Evolutionary conservation across 164 flowering plant genomes (phyloP), one percentile per base, ranked within the genome.

Genomic region (Liriodendron chinense): DNA sequence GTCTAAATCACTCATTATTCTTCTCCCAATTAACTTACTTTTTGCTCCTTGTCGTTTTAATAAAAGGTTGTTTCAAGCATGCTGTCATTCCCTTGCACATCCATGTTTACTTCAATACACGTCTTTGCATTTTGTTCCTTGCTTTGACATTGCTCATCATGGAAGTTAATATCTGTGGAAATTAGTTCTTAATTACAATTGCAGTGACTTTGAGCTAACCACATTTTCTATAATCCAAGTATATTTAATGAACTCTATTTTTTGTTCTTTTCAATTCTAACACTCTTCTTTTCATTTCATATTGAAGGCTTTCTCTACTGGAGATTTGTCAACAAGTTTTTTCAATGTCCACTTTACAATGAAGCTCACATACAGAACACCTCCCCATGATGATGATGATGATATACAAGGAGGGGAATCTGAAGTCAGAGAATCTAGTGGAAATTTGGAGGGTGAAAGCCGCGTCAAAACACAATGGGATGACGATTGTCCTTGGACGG

Each of bases 401-500:
- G 82, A 74, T 65, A 69, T 82, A 13, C 81, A 79, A 72, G 84
- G 70, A 74, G 73, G 68, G 82, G 88, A 86, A 76, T 68, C 83
- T 74, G 93, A 85, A 59, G 76, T 66, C 47, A 53, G 74, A n/a
- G 90, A 83, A 68, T 76, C 86, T 77, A 83, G 73, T 56, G 84
- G 57, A 71, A 75, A 72, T 75, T 63, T 76, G 69, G 87, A 77
- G 71, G 78, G 56, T 80, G 85, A 81, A 2, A 76, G 67, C 21
- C 86, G 63, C 74, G 82, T 23, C 47, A 89, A 75, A 84, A 67
- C 78, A 57, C 93, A 89, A 68, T 96, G 99, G 99, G 99, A 96
- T 85, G 98, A 90, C 82, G 96, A 92, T 79, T 96, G 97, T 78
- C 96, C 99, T 79, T 94, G 99, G 99, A 89, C 94, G 77, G 94